Evolutionary conservation across 2,329 filamentous ascomycete genomes (phyloP).

Genomic region (Aspergillus phoenicis): DNA sequence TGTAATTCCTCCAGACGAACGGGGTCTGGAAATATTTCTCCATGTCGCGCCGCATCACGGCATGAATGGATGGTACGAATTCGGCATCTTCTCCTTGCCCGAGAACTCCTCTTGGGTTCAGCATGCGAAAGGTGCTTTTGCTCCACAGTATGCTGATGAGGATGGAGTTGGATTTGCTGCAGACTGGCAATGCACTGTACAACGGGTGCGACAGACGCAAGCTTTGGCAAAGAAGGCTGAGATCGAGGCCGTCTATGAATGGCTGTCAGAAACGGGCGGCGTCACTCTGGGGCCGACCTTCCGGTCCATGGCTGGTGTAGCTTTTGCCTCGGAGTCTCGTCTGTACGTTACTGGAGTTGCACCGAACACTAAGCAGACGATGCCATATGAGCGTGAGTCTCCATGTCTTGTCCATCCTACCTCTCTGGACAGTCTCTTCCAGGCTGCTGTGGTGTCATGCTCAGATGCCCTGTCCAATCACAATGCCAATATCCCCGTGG

Average conservation of each 20-base stretch:
- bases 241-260: constrained; percentile 21
- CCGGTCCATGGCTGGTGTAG: constrained; percentile 16
- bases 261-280: constrained; percentile 26
- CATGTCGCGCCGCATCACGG: constrained; percentile 20
- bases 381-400: constrained; percentile 23
- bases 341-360: constrained; percentile 19
- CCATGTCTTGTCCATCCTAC: constrained; percentile 25
- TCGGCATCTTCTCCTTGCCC: constrained; percentile 23
- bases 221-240: no score
- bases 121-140: constrained; percentile 23
- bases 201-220: no score
- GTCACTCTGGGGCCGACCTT: constrained; percentile 22
- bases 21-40: constrained; percentile 23
- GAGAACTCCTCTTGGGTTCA: constrained; percentile 18
- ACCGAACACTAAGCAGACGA: constrained; percentile 15
- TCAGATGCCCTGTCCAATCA: constrained; percentile 19
- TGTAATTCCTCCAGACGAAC: constrained; percentile 23
- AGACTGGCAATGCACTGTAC: no score
- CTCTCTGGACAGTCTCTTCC: constrained; percentile 25
- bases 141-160: neutral
- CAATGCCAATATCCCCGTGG: constrained; percentile 24
- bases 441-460: constrained; percentile 23
- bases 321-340: constrained; percentile 19
- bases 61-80: constrained; percentile 25
- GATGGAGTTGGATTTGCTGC: no score